phyloP scores from a whole-genome alignment of 2,329 filamentous ascomycete species.

The Exophiala aquamarina region DNA sequence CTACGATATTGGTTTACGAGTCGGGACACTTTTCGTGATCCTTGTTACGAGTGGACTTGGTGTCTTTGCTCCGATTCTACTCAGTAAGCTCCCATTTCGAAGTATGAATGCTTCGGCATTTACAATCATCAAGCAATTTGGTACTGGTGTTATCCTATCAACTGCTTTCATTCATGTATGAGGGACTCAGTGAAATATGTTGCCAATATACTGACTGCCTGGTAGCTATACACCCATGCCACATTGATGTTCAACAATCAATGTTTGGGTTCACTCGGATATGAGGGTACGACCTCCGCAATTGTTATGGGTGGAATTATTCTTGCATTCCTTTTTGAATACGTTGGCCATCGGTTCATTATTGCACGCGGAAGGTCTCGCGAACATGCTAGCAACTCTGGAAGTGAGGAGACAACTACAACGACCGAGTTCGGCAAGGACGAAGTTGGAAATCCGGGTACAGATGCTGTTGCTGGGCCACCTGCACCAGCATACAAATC shows the following conservation, averaged over 20 bases:
- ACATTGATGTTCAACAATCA: constrained; percentile 69
- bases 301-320: constrained; percentile 74
- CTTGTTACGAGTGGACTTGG: constrained; percentile 67
- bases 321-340: constrained; percentile 71
- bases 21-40: constrained; percentile 72
- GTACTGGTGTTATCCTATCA: constrained; percentile 41
- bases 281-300: constrained; percentile 68
- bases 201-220: not conserved
- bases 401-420: not conserved
- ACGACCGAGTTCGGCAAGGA: constrained; percentile 3
- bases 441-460: constrained; percentile 29
- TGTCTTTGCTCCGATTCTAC: constrained; percentile 67
- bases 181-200: not conserved
- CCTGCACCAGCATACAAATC: constrained; percentile 19
- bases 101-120: constrained; percentile 53
- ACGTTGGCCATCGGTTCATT: constrained; percentile 61
- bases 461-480: constrained; percentile 30
- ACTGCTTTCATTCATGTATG: constrained; percentile 42
- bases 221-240: constrained; percentile 71
- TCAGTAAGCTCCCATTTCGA: constrained; percentile 57
- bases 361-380: constrained; percentile 20
- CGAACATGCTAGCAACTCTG: not conserved
- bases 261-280: constrained; percentile 65
- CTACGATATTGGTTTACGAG: constrained; percentile 67
- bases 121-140: constrained; percentile 64